These are phyloP conservation scores for Ophiocordyceps camponoti-rufipedis DNA, from an alignment of 2,329 filamentous ascomycete species.

Conservation along the genomic window DNA sequence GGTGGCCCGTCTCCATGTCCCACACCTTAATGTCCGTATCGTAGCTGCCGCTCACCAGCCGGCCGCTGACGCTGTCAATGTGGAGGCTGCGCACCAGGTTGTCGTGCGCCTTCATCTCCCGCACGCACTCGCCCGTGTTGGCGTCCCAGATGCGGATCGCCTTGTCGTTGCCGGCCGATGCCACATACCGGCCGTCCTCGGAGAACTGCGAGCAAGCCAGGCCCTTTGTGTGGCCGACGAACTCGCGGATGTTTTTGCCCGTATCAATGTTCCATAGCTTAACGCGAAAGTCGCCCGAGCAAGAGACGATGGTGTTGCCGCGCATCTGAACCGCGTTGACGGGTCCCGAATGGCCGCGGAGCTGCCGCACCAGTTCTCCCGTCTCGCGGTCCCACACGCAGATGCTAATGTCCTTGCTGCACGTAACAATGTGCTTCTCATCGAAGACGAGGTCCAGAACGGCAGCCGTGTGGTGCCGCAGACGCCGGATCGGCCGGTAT, in stretches of 20 bases:
- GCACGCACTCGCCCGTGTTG: constrained; percentile 68
- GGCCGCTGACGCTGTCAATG: constrained; percentile 70
- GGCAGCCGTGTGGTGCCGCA: constrained; percentile 65
- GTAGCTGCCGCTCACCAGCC: constrained; percentile 83
- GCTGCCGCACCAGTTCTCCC: constrained; percentile 55
- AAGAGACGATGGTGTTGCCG: constrained; percentile 81
- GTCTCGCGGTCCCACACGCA: constrained; percentile 85
- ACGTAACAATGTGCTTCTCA: constrained; percentile 81
- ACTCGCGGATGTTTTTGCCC: constrained; percentile 77
- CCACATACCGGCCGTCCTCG: constrained; percentile 82
- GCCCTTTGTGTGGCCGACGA: constrained; percentile 77
- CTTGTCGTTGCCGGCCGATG: constrained; percentile 88
- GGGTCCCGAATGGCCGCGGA: constrained; percentile 74
- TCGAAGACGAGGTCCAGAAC: constrained; percentile 92
- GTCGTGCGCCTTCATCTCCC: constrained; percentile 65
- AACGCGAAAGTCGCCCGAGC: constrained; percentile 80
- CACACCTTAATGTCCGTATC: constrained; percentile 93
- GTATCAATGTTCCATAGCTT: constrained; percentile 92
- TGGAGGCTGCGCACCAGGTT: constrained; percentile 80
- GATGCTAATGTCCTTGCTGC: constrained; percentile 88
- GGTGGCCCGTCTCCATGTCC: constrained; percentile 62
- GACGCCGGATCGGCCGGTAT: constrained; percentile 62
- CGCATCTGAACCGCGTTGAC: constrained; percentile 95
- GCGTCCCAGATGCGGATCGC: constrained; percentile 94
- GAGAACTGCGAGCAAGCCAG: constrained; percentile 93